These are phyloP conservation scores for Yamadazyma kitorensis DNA, from an alignment of 805 yeast genomes.

Conservation along the genomic window DNA sequence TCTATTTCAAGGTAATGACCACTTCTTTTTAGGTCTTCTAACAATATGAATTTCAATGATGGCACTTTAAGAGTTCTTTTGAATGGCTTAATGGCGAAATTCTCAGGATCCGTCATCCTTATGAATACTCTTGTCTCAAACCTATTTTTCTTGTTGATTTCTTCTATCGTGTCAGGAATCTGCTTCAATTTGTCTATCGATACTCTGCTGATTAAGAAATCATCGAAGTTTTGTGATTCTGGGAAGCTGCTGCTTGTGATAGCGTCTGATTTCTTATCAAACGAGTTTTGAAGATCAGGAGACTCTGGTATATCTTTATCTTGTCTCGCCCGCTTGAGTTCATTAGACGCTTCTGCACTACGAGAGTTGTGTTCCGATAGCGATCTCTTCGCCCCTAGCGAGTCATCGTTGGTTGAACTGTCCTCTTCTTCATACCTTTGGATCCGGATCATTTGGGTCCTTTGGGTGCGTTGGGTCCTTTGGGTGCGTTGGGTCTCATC, in stretches of 20 bases:
- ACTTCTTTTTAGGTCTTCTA: constrained; percentile 7
- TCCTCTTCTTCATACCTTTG: too few species aligned
- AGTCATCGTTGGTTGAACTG: too few species aligned
- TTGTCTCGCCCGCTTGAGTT: too few species aligned
- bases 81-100: constrained; percentile 27
- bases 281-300: too few species aligned
- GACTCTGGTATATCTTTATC: too few species aligned
- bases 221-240: too few species aligned
- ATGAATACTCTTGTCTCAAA: constrained; percentile 19
- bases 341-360: too few species aligned
- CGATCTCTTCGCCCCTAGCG: too few species aligned
- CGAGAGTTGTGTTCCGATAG: too few species aligned
- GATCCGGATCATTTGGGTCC: too few species aligned
- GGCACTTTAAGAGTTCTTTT: constrained; percentile 26
- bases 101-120: constrained; percentile 14
- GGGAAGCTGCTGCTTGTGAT: too few species aligned
- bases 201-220: constrained; percentile 3
- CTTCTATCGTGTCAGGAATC: constrained; percentile 10
- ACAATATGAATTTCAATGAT: constrained; percentile 20
- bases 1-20: constrained; percentile 16
- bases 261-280: too few species aligned
- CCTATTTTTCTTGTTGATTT: constrained; percentile 10
- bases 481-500: constrained; percentile 8
- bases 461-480: constrained; percentile 2
- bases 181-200: constrained; percentile 6